Percentiles rank a stretch among this genome's conserved stretches.
Conservation (phyloP, 2,329 filamentous ascomycete genomes). For the Cryphonectria carpinicola region DNA sequence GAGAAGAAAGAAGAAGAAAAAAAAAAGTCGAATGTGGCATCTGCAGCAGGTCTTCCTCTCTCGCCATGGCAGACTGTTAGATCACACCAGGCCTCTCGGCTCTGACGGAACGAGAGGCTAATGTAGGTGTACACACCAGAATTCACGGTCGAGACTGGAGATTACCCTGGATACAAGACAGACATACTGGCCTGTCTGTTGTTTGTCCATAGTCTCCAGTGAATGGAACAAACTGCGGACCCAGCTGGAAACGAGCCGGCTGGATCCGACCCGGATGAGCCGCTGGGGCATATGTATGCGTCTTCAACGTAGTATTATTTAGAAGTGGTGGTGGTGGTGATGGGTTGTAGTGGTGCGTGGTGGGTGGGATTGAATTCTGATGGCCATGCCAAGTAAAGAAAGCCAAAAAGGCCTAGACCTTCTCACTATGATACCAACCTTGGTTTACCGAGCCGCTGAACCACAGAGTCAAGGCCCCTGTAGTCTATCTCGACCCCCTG, state of each 20-base stretch:
- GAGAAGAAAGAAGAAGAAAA: no score
- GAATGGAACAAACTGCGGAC: not conserved
- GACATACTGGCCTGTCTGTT: no score
- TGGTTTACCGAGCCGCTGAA: not conserved
- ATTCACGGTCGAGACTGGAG: not conserved
- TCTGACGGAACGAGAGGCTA: not conserved
- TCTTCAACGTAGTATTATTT: no score
- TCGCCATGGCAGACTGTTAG: slow-evolving; percentile 1
- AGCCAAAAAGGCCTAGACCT: not conserved
- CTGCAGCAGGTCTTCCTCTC: not conserved
- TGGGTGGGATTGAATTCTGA: not conserved
- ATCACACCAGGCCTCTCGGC: not conserved
- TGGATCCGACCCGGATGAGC: not conserved
- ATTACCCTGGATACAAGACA: not conserved
- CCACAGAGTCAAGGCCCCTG: not conserved
- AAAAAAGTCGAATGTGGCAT: not conserved
- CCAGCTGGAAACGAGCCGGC: not conserved
- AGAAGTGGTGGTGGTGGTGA: not conserved
- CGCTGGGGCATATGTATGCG: not conserved
- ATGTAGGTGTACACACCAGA: slow-evolving; percentile 9
- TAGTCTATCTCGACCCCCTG: not conserved
- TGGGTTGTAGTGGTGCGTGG: not conserved
- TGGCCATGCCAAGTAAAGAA: not conserved
- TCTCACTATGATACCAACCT: not conserved
- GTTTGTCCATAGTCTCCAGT: no score